Conservation (phyloP, 257 asterid species). For the Petrea volubilis region DNA sequence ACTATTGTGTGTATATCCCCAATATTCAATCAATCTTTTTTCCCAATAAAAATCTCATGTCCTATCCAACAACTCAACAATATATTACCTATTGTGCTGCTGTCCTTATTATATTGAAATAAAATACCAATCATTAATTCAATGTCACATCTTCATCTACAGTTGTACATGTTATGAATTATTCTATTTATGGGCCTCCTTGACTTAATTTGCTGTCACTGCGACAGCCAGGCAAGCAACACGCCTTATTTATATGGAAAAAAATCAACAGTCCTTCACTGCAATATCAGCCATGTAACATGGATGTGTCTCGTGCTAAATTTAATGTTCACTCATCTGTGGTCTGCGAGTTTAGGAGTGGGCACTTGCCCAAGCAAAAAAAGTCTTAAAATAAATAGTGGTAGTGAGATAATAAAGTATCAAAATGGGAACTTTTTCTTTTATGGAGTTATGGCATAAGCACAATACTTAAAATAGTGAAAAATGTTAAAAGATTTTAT, state of each 20-base stretch:
- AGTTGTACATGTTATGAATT: background rate
- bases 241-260: conserved; percentile 8
- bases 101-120: conserved; percentile 20
- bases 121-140: conserved; percentile 28
- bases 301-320: background rate
- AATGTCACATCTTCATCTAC: conserved; percentile 28
- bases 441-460: too few relatives aligned
- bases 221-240: conserved; percentile 6
- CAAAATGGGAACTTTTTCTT: too few relatives aligned
- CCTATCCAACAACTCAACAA: background rate
- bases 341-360: too few relatives aligned
- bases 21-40: too few relatives aligned
- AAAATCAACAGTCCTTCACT: background rate
- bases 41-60: background rate
- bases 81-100: background rate
- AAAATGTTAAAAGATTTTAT: too few relatives aligned
- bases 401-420: too few relatives aligned
- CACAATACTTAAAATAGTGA: too few relatives aligned
- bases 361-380: too few relatives aligned
- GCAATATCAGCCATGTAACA: conserved; percentile 22
- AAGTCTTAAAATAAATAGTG: too few relatives aligned
- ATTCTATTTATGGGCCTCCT: conserved; percentile 15
- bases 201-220: conserved; percentile 8
- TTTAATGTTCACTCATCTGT: conserved; percentile 1
- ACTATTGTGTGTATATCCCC: too few relatives aligned